Evolutionary conservation across 2,329 filamentous ascomycete species (phyloP).

Genomic region (Huntiella savannae): DNA sequence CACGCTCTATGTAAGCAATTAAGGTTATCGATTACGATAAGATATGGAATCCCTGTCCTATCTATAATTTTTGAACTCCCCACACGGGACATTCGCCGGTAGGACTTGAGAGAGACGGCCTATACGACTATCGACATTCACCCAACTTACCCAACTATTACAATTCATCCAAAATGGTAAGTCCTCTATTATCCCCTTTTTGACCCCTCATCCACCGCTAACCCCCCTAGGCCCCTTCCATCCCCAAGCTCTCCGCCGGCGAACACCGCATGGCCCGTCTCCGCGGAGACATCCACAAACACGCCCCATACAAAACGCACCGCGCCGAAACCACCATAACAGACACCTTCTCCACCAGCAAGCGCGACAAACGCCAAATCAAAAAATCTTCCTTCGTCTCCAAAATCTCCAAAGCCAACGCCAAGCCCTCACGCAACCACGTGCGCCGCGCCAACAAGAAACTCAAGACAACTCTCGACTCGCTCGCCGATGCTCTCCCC

Average conservation of each 20-base stretch:
- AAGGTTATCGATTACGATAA: conserved; percentile 6
- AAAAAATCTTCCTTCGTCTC: conserved; percentile 66
- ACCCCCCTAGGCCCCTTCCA: conserved; percentile 14
- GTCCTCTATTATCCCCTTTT: not conserved
- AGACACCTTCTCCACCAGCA: conserved; percentile 48
- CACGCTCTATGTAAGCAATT: conserved; percentile 4
- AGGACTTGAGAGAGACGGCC: too few species aligned
- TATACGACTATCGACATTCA: too few species aligned
- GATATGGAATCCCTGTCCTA: conserved; percentile 4
- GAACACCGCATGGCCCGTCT: conserved; percentile 34
- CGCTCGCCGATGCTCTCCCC: conserved; percentile 64
- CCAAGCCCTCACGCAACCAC: conserved; percentile 35
- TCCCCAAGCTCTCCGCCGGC: conserved; percentile 37
- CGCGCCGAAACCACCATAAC: conserved; percentile 30
- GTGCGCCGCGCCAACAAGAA: conserved; percentile 52
- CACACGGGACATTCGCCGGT: not conserved
- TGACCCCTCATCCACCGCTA: not conserved
- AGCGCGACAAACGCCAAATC: conserved; percentile 67
- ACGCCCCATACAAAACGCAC: conserved; percentile 32
- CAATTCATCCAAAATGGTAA: conserved; percentile 4
- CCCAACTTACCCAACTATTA: too few species aligned
- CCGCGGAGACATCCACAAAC: conserved; percentile 28
- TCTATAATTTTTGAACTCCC: not conserved
- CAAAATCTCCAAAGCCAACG: conserved; percentile 46
- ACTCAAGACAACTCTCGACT: conserved; percentile 54